Evolutionary conservation across 257 asterid genomes (phyloP), one percentile per base, ranked within the genome.

Genomic region (Gardenia jasminoides): DNA sequence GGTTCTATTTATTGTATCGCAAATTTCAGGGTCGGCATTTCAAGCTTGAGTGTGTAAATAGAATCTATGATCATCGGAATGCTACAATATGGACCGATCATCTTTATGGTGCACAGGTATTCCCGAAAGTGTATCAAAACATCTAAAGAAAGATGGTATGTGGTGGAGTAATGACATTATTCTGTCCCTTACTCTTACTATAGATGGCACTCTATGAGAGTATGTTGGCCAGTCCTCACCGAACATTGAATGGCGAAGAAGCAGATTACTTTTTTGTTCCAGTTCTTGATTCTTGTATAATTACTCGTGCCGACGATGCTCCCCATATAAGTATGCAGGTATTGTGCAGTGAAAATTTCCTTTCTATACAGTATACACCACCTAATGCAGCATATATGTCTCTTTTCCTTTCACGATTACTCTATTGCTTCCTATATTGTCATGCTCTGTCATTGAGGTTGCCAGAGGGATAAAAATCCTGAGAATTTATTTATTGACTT

Each of bases 211-310:
- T 90, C 82, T 90, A 88, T 65, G 99, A 96, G 88, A 96, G 94
- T 83, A 74, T 93, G 82, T 85, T 96, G 80, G 94, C 99, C 52
- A 96, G 99, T 84, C 88, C 96, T 78, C 82, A 90, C 82, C 86
- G 99, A 81, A 93, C 99, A 76, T 76, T 96, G 80, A 96, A 93
- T 80, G 98, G 95, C 10, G 94, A 91, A 17, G 99, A 96, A 82
- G 99, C 99, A 77, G 98, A 96, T 83, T 96, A 85, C 85, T 96
- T 91, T 90, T 93, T 90, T 74, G 99, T 93, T 81, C 99, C 99
- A 6, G 97, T 91, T 80, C 97, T 96, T 66, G 99, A 96, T 90
- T 92, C 98, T 1, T 95, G 99, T 76, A 91, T 96, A 78, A 93
- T 96, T 71, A 86, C 88, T 78, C 96, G 99, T 75, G 99, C 98